Conservation (phyloP, 768 basidiomycete genomes). For the Gyrodon lividus region DNA sequence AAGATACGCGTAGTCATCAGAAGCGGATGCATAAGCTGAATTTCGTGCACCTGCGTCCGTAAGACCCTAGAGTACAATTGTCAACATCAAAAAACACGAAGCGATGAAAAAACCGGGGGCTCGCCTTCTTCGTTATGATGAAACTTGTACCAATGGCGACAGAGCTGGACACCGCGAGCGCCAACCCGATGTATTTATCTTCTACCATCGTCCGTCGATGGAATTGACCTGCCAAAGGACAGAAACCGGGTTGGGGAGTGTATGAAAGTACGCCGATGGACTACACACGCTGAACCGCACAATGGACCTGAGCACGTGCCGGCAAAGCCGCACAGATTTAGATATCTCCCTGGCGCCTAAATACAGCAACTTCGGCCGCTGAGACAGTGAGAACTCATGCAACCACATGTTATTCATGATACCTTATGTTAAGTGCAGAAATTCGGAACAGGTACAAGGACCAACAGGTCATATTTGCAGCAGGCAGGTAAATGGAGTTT, state of each 20-base stretch:
- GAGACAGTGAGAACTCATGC: no score
- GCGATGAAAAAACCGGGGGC: conserved; percentile 3
- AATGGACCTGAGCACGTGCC: no score
- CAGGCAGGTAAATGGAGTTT: no score
- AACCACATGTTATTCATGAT: no score
- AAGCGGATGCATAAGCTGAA: conserved; percentile 53
- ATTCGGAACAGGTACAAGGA: no score
- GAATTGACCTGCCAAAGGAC: not conserved
- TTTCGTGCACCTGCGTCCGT: conserved; percentile 75
- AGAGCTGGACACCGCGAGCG: conserved; percentile 82
- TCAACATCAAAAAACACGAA: conserved; percentile 13
- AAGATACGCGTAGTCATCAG: conserved; percentile 84
- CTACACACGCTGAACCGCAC: no score
- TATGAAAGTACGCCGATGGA: not conserved
- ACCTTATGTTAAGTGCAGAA: no score
- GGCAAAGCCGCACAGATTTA: no score
- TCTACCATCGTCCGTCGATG: conserved; percentile 56
- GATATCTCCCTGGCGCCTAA: no score
- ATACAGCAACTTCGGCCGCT: no score
- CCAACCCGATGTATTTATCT: conserved; percentile 94
- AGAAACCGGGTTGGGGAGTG: conserved; percentile 6
- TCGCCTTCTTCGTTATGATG: conserved; percentile 98
- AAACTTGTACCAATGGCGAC: conserved; percentile 92
- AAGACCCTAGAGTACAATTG: conserved; percentile 60
- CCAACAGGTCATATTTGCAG: no score